Evolutionary conservation across 345 rosid genomes (phyloP), one percentile per base, ranked within the genome.

Genomic region (Eucalyptus marginata): DNA sequence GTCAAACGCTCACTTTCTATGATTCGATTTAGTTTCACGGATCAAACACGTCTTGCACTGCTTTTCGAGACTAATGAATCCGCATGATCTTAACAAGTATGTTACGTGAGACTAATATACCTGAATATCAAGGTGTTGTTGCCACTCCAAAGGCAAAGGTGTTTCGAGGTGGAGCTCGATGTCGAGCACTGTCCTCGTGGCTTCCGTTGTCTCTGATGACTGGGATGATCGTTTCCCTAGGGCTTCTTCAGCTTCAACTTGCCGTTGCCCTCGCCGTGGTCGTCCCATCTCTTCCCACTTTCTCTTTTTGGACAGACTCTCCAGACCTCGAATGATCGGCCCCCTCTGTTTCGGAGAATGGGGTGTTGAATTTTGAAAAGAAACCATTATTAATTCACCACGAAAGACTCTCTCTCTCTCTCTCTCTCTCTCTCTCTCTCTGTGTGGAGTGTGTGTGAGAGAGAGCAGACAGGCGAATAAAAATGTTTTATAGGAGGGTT

Each of bases 71-170:
- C 47, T 12, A 40, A 20, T 10, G 84, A 40, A 17, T 40, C 83
- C 9, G 47, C 84, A 20, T 7, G 84, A 40, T 76, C 84, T 76
- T 22, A 20, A 25, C 43, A 25, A 10, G 47, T 20, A 25, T 76
- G 58, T 76, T 11, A 86, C 24, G 36, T 24, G 43, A 71, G 76
- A 16, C 13, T 29, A 20, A 64, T 88, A 44, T 91, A 96, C 98
- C 97, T 96, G 95, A 86, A 94, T 93, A 94, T 94, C 96, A 16
- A 94, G 93, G 87, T 93, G 93, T 68, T 94, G 84, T 79, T 94
- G 96, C 96, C 96, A 94, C 91, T 93, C 96, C 50, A 44, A 86
- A 89, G 96, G 93, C 80, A 92, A 83, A 11, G 95, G 96, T 49
- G 92, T 90, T 90, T 92, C 95, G 24, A 92, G 94, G 76, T 94